Evolutionary conservation across 176 grass and related monocot species (phyloP).

Genomic region (Cenchrus purpureus): DNA sequence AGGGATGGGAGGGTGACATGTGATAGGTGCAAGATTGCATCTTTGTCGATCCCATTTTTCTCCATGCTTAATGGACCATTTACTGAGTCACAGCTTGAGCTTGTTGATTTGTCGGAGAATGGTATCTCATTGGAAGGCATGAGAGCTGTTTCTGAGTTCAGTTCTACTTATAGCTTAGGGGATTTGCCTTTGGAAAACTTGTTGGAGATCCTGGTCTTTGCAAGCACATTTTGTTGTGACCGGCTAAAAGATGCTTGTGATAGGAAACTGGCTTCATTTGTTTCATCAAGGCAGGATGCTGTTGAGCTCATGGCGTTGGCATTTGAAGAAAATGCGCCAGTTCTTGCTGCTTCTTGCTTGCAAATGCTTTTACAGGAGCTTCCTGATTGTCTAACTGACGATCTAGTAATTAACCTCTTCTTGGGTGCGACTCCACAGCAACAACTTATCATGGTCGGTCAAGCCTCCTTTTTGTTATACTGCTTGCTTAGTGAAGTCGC

Average conservation of each 20-base stretch:
- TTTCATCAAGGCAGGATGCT: constrained; percentile 83
- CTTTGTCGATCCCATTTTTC: constrained; percentile 76
- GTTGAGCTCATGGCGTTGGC: constrained; percentile 78
- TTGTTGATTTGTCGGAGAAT: constrained; percentile 91
- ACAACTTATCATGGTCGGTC: constrained; percentile 58
- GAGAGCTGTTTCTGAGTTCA: constrained; percentile 68
- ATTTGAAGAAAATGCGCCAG: constrained; percentile 75
- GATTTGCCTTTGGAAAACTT: constrained; percentile 73
- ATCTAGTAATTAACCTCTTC: constrained; percentile 74
- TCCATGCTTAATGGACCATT: constrained; percentile 98
- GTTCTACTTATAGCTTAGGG: constrained; percentile 54
- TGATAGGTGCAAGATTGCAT: constrained; percentile 78
- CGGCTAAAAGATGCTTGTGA: constrained; percentile 85
- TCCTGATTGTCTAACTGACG: constrained; percentile 67
- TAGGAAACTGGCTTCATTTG: constrained; percentile 72
- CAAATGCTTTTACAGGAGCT: constrained; percentile 85
- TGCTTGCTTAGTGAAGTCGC: constrained; percentile 85
- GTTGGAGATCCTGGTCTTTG: constrained; percentile 83
- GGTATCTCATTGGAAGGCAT: constrained; percentile 76
- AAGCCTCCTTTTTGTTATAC: constrained; percentile 76
- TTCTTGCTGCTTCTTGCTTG: constrained; percentile 79
- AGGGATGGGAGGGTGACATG: constrained; percentile 70
- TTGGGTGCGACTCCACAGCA: constrained; percentile 65
- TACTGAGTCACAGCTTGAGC: constrained; percentile 80
- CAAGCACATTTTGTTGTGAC: constrained; percentile 89